These are phyloP conservation scores for Rhizopogon salebrosus DNA, from an alignment of 768 basidiomycete species.

Conservation along the genomic window DNA sequence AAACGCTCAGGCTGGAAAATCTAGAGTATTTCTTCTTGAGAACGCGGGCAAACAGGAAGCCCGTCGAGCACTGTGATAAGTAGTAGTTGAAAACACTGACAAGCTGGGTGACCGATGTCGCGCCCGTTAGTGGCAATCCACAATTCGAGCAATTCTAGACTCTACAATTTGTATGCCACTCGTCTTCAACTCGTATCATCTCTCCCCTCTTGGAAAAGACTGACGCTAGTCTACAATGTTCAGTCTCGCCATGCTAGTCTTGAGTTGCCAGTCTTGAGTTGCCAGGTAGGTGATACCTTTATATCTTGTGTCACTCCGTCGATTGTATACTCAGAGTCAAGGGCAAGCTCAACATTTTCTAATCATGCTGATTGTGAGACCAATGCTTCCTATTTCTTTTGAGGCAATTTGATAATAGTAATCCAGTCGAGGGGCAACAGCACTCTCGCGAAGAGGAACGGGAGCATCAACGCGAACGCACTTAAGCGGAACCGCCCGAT, in stretches of 20 bases:
- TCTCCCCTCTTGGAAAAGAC: no score
- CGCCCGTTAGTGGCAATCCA: no score
- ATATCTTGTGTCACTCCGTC: constrained; percentile 1
- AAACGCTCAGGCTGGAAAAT: no score
- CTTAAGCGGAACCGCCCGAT: constrained; percentile 42
- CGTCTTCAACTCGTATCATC: no score
- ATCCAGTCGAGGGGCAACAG: constrained; percentile 24
- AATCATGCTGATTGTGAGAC: constrained; percentile 20
- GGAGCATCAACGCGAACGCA: constrained; percentile 39
- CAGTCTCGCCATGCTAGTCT: constrained; percentile 6
- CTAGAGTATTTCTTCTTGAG: no score
- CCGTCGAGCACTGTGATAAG: no score
- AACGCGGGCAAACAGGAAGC: no score
- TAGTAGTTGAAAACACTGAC: no score
- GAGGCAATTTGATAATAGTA: constrained; percentile 2
- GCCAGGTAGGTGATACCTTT: constrained; percentile 11
- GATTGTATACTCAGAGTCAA: constrained; percentile 20
- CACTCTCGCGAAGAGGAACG: constrained; percentile 26
- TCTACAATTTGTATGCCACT: no score
- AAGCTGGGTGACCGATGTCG: no score
- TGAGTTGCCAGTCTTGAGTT: constrained; percentile 12
- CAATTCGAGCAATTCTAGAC: no score
- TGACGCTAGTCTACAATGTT: no score
- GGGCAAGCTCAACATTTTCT: constrained; percentile 22
- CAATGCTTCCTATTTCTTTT: constrained; percentile 9